These are phyloP conservation scores for Sanguinoderma infundibulare DNA, from an alignment of 1,284 basidiomycete genomes.

Conservation along the genomic window DNA sequence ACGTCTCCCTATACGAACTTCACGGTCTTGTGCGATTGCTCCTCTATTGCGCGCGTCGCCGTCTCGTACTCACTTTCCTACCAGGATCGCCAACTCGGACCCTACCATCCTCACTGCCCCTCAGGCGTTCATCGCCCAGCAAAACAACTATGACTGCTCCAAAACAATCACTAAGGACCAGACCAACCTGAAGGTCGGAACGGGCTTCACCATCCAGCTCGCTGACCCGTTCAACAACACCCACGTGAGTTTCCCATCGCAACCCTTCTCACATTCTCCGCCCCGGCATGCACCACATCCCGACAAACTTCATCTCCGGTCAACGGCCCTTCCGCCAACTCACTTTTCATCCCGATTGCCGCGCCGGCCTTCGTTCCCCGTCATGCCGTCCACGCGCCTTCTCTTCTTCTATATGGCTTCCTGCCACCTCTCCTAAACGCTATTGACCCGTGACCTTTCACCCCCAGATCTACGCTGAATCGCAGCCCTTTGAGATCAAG, in stretches of 20 bases:
- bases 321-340: background rate
- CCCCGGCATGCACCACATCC: background rate
- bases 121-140: slow-evolving; percentile 50
- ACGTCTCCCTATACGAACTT: slow-evolving; percentile 40
- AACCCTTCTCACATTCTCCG: background rate
- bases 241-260: slow-evolving; percentile 44
- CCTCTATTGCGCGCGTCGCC: background rate
- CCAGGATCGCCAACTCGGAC: slow-evolving; percentile 48
- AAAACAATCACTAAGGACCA: slow-evolving; percentile 54
- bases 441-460: slow-evolving; percentile 8
- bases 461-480: slow-evolving; percentile 63
- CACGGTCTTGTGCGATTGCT: slow-evolving; percentile 45
- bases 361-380: background rate
- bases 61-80: slow-evolving; percentile 10
- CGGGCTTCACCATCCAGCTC: slow-evolving; percentile 62
- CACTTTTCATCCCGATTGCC: background rate
- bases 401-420: background rate
- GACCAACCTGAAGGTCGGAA: slow-evolving; percentile 44
- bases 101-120: slow-evolving; percentile 36
- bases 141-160: slow-evolving; percentile 66
- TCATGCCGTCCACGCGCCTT: background rate
- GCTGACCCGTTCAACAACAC: slow-evolving; percentile 61
- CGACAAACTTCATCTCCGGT: background rate
- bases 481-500: slow-evolving; percentile 71
- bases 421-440: background rate